Conservation (phyloP, 148 eudicot species). For the Diospyros kaki region DNA sequence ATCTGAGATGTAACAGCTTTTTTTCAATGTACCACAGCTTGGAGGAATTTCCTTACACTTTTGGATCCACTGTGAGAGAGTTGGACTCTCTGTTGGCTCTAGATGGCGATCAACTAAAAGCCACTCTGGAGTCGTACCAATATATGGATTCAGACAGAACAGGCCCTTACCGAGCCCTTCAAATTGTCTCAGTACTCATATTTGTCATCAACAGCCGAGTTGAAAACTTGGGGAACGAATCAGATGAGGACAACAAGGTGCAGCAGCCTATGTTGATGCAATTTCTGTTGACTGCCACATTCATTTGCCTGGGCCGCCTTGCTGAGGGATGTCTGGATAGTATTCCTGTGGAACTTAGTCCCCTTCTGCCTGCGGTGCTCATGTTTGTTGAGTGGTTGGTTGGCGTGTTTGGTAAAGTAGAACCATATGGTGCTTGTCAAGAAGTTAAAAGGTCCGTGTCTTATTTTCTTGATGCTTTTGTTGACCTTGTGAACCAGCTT, state of each 20-base stretch:
- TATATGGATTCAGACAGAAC: conserved; percentile 49
- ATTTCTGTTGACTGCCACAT: conserved; percentile 46
- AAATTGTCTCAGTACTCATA: conserved; percentile 55
- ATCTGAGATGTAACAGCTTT: conserved; percentile 1
- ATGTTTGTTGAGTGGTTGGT: conserved; percentile 87
- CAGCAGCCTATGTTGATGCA: conserved; percentile 29
- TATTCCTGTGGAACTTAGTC: conserved; percentile 28
- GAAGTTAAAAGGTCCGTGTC: conserved; percentile 41
- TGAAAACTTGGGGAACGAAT: conserved; percentile 24
- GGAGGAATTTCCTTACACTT: conserved; percentile 57
- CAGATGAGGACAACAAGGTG: conserved; percentile 23
- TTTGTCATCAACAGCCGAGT: conserved; percentile 43
- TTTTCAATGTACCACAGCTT: conserved; percentile 39
- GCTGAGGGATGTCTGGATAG: conserved; percentile 51
- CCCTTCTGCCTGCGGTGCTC: conserved; percentile 72
- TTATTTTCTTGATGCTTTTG: conserved; percentile 60
- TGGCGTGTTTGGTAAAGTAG: conserved; percentile 27
- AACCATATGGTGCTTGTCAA: conserved; percentile 32
- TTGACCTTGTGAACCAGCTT: conserved; percentile 53
- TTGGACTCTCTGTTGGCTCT: conserved; percentile 53
- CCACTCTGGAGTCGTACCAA: conserved; percentile 59
- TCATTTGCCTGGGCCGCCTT: conserved; percentile 71
- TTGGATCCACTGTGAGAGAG: conserved; percentile 50
- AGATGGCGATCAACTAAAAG: conserved; percentile 43
- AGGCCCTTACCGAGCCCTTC: conserved; percentile 87